These are phyloP conservation scores for Kandelia obovata DNA, from an alignment of 345 rosid species.

Conservation along the genomic window DNA sequence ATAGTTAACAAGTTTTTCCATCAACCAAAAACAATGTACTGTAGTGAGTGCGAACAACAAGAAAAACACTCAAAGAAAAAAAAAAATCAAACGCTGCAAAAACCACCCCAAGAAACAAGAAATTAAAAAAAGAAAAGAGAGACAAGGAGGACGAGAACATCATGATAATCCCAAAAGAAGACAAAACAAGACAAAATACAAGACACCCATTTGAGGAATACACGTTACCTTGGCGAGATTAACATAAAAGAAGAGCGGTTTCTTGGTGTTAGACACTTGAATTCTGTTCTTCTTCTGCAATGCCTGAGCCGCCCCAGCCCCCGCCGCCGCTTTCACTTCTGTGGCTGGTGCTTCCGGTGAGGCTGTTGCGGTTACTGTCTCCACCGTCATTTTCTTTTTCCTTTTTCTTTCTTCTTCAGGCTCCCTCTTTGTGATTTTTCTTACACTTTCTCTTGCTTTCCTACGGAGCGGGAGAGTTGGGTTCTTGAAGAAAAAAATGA, in stretches of 20 bases:
- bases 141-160: no score
- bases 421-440: not conserved
- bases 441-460: not conserved
- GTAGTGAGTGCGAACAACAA: no score
- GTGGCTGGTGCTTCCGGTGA: not conserved
- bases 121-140: no score
- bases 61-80: no score
- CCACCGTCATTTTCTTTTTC: constrained; percentile 7
- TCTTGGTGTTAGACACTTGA: constrained; percentile 36
- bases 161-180: no score
- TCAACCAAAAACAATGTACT: no score
- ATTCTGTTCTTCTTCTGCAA: constrained; percentile 32
- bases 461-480: not conserved
- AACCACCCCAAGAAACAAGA: no score
- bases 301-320: not conserved
- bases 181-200: not conserved
- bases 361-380: constrained; percentile 10
- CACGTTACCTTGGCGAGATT: constrained; percentile 31
- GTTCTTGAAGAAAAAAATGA: not conserved
- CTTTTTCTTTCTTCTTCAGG: not conserved
- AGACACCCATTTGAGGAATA: not conserved
- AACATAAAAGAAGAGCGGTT: constrained; percentile 35
- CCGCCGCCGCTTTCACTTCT: constrained; percentile 1
- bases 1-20: no score
- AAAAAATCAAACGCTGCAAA: no score